These are phyloP conservation scores for Aspergillus ibericus DNA, from an alignment of 2,329 filamentous ascomycete species.

Conservation along the genomic window DNA sequence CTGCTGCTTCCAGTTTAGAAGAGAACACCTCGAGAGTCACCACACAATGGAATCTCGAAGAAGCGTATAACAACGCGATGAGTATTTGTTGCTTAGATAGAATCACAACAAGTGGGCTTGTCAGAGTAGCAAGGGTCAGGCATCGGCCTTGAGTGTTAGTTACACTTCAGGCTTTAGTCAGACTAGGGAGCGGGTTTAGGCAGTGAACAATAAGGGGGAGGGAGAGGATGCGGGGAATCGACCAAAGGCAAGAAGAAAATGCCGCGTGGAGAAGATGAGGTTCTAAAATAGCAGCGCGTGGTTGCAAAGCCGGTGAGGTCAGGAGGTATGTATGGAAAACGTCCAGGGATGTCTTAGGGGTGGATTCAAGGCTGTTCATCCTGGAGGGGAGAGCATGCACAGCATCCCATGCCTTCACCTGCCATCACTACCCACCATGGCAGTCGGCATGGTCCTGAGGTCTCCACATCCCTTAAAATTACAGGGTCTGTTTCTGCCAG, in stretches of 20 bases:
- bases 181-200: not conserved
- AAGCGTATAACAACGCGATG: not conserved
- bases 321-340: not conserved
- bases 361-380: not conserved
- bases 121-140: not conserved
- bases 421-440: constrained; percentile 1
- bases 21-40: not conserved
- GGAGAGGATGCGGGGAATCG: not conserved
- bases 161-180: too few species aligned
- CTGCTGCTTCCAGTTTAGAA: not conserved
- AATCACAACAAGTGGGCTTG: not conserved
- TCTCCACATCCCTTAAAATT: constrained; percentile 1
- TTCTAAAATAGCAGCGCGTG: not conserved
- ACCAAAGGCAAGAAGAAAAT: not conserved
- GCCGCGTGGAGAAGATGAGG: not conserved
- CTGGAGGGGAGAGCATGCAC: not conserved
- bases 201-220: not conserved
- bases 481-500: constrained; percentile 9
- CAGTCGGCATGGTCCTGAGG: not conserved
- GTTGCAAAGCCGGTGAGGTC: not conserved
- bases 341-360: not conserved
- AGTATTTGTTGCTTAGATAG: not conserved
- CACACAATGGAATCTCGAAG: not conserved
- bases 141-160: not conserved
- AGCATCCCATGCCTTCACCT: not conserved